Evolutionary conservation across 1,284 basidiomycete species (phyloP).

Genomic region (Bondarzewia mesenterica): DNA sequence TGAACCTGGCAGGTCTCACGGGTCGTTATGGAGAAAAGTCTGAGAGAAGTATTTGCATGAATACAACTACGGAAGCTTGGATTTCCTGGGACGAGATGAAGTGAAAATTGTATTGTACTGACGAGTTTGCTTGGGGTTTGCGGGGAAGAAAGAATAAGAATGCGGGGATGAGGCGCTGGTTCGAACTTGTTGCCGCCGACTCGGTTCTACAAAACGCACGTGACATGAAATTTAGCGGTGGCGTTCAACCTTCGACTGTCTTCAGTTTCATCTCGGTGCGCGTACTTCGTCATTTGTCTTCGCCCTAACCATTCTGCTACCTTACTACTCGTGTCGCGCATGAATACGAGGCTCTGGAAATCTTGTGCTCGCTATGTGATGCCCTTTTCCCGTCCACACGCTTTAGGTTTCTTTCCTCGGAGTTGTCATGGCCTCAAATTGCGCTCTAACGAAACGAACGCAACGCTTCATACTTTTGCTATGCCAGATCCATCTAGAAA

Average conservation of each 20-base stretch:
- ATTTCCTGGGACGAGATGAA: too few relatives aligned
- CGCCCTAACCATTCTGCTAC: too few relatives aligned
- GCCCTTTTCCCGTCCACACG: slow-evolving; percentile 14
- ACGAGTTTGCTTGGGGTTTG: neutral
- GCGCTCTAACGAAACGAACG: neutral
- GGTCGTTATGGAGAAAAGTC: too few relatives aligned
- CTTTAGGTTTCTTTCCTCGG: neutral
- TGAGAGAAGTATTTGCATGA: too few relatives aligned
- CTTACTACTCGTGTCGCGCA: slow-evolving; percentile 29
- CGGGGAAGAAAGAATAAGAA: neutral
- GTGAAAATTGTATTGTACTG: too few relatives aligned
- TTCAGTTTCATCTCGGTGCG: neutral
- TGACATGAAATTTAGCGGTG: neutral
- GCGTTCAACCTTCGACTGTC: neutral
- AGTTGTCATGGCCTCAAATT: neutral
- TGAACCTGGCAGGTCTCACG: too few relatives aligned
- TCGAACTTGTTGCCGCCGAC: neutral
- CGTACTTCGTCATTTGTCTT: too few relatives aligned
- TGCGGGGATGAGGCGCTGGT: neutral
- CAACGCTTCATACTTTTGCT: neutral
- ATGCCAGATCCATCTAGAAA: neutral
- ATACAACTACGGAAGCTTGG: too few relatives aligned
- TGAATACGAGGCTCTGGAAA: slow-evolving; percentile 36
- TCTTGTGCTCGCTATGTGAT: slow-evolving; percentile 38
- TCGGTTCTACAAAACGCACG: neutral